These are phyloP conservation scores for Sphaerobolus stellatus DNA, from an alignment of 1,284 basidiomycete species.

Conservation along the genomic window DNA sequence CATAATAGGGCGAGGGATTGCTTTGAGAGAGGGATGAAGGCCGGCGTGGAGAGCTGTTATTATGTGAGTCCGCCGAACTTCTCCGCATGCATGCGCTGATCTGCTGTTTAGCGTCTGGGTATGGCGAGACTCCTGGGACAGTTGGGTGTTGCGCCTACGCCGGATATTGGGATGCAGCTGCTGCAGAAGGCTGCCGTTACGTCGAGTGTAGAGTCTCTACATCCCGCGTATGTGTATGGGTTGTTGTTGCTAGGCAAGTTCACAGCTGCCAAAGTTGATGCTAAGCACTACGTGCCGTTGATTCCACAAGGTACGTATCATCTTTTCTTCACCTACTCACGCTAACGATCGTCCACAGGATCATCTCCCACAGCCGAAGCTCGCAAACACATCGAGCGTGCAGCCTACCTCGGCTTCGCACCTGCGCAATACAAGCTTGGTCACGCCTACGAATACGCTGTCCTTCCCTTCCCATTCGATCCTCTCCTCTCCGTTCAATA, in stretches of 20 bases:
- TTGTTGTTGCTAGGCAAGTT: conserved; percentile 84
- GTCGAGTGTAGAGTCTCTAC: conserved; percentile 74
- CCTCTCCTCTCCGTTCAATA: conserved; percentile 90
- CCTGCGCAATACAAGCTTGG: conserved; percentile 94
- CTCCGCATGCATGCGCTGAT: conserved; percentile 9
- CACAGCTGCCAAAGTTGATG: conserved; percentile 50
- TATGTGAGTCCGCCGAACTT: conserved; percentile 58
- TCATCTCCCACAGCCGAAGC: conserved; percentile 43
- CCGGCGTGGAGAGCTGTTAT: conserved; percentile 70
- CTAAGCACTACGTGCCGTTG: too few species aligned
- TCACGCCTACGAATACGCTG: conserved; percentile 89
- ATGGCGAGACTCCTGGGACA: conserved; percentile 92
- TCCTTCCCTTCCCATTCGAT: conserved; percentile 84
- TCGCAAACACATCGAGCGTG: conserved; percentile 68
- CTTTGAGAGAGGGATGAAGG: conserved; percentile 76
- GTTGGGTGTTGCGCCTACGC: conserved; percentile 61
- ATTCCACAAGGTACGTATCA: too few species aligned
- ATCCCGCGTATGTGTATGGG: conserved; percentile 84
- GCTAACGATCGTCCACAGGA: conserved; percentile 38
- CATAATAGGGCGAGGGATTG: conserved; percentile 70
- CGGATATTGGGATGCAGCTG: conserved; percentile 63
- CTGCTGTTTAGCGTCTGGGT: conserved; percentile 88
- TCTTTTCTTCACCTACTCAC: conserved; percentile 49
- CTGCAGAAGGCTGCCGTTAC: conserved; percentile 77
- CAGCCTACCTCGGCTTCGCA: conserved; percentile 83